Evolutionary conservation across 805 yeast genomes (phyloP).

Genomic region (Ascoidea rubescens): DNA sequence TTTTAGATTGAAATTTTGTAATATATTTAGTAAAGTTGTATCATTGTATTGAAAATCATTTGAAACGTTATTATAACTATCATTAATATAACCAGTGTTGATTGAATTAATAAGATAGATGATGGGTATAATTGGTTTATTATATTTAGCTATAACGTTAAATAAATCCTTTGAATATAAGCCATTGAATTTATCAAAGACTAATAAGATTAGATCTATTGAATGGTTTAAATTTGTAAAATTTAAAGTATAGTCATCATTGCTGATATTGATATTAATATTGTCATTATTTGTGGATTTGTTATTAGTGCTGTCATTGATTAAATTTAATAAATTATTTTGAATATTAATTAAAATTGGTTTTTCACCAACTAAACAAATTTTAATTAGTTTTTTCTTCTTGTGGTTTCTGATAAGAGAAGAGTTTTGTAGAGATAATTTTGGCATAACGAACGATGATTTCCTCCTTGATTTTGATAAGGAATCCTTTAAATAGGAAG

Average conservation of each 20-base stretch:
- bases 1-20: background rate
- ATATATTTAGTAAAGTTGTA: background rate
- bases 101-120: background rate
- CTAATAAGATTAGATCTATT: background rate
- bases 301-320: slow-evolving; percentile 9
- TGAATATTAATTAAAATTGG: background rate
- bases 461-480: background rate
- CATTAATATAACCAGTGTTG: background rate
- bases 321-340: background rate
- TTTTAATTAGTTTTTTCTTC: background rate
- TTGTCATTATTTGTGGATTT: slow-evolving; percentile 2
- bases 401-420: background rate
- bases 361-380: background rate
- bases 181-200: background rate
- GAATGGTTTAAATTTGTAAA: background rate
- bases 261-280: slow-evolving; percentile 6
- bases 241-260: slow-evolving; percentile 3
- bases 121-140: background rate
- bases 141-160: background rate
- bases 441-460: background rate
- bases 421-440: background rate
- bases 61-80: background rate
- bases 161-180: background rate
- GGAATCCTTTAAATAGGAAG: too few species aligned
- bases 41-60: background rate